These are phyloP conservation scores for Fonsecaea erecta DNA, from an alignment of 2,329 filamentous ascomycete genomes.

Conservation along the genomic window DNA sequence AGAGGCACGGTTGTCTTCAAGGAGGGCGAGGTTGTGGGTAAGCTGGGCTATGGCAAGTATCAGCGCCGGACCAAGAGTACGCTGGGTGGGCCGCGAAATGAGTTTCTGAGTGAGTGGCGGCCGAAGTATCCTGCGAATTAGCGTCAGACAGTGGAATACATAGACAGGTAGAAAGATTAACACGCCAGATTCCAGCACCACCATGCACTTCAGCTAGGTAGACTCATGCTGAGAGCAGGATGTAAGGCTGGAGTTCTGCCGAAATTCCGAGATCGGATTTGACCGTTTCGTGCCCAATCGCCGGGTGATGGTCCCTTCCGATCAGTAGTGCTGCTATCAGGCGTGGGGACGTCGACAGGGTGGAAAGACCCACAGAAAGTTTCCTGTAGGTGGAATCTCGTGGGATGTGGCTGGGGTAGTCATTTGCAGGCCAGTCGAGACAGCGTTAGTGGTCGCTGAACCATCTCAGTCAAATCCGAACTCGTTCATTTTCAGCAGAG, in stretches of 20 bases:
- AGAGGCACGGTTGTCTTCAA: constrained; percentile 41
- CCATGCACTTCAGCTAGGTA: background rate
- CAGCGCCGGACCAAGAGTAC: constrained; percentile 14
- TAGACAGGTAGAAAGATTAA: background rate
- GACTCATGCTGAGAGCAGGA: background rate
- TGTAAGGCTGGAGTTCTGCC: background rate
- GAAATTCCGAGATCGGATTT: background rate
- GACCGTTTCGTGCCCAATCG: background rate
- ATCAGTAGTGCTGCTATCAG: constrained; percentile 2
- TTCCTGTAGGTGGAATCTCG: background rate
- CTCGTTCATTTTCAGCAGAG: background rate
- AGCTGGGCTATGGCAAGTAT: constrained; percentile 18
- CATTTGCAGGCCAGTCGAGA: background rate
- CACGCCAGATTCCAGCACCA: background rate
- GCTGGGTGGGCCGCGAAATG: constrained; percentile 11
- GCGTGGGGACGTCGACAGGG: background rate
- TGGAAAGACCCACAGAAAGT: background rate
- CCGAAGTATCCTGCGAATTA: constrained; percentile 13
- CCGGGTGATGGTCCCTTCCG: background rate
- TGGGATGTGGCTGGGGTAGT: background rate
- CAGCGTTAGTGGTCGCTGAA: background rate
- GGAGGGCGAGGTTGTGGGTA: constrained; percentile 19
- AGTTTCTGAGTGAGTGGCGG: constrained; percentile 19
- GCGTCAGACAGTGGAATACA: background rate
- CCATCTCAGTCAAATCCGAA: background rate